phyloP scores from a whole-genome alignment of 805 yeast genomes.

The Metschnikowia chrysomelidarum region DNA sequence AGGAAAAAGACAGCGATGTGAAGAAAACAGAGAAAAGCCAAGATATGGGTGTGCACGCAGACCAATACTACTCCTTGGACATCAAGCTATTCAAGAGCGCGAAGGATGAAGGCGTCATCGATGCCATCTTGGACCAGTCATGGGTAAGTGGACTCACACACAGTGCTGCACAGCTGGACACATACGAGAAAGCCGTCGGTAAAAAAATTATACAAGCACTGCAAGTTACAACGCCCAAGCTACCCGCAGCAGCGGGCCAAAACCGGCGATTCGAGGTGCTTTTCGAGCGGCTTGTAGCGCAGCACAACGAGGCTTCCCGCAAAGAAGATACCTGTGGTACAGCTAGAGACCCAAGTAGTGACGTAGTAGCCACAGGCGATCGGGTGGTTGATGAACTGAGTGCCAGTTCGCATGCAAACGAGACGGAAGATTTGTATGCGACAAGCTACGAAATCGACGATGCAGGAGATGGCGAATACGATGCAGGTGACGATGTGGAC shows the following conservation, averaged over 20 bases:
- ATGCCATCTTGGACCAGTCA: constrained; percentile 23
- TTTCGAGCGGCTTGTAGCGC: constrained; percentile 4
- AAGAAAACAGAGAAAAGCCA: constrained; percentile 30
- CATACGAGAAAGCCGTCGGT: too few relatives aligned
- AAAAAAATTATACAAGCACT: too few relatives aligned
- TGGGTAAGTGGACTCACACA: constrained; percentile 21
- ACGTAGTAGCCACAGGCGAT: too few relatives aligned
- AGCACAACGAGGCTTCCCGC: not conserved
- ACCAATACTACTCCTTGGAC: constrained; percentile 63
- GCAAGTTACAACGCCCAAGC: not conserved
- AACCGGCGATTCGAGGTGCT: constrained; percentile 6
- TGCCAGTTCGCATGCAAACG: not conserved
- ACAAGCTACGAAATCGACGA: not conserved
- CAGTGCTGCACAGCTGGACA: constrained; percentile 1
- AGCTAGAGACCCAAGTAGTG: too few relatives aligned
- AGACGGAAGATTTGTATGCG: not conserved
- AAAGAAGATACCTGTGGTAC: too few relatives aligned
- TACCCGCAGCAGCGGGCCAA: not conserved
- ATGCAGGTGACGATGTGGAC: constrained; percentile 10
- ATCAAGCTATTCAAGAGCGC: constrained; percentile 57
- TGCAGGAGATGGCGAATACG: constrained; percentile 6
- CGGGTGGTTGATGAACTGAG: too few relatives aligned
- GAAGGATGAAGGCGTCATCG: constrained; percentile 44
- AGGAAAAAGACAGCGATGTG: constrained; percentile 1
- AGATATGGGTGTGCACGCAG: constrained; percentile 72